Conservation (phyloP, 306 rosid species). For the Inga oerstediana region DNA sequence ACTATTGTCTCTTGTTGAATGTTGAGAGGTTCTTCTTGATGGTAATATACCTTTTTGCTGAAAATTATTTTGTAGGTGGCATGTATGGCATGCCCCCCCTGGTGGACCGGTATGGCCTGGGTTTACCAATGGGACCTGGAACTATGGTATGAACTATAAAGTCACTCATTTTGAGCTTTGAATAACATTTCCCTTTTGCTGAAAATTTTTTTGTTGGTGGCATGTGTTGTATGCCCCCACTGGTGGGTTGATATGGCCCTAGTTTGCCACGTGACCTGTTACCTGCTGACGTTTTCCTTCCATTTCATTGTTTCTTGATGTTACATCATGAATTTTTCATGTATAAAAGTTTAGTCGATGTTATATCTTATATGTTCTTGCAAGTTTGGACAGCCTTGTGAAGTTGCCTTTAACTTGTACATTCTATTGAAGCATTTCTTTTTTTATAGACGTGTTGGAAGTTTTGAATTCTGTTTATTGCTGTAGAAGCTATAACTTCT, state of each 20-base stretch:
- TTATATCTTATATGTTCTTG: neutral
- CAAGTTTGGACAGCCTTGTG: neutral
- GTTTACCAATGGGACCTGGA: conserved; percentile 87
- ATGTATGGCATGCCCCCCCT: conserved; percentile 86
- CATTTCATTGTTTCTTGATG: neutral
- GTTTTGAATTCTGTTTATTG: neutral
- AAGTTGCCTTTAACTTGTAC: neutral
- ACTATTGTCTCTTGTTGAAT: neutral
- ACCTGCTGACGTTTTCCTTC: neutral
- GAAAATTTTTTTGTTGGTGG: conserved; percentile 59
- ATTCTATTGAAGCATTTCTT: neutral
- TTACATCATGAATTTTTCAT: neutral
- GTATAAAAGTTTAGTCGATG: neutral
- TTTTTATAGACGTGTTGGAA: neutral
- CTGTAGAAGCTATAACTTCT: conserved; percentile 4
- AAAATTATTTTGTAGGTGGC: conserved; percentile 62
- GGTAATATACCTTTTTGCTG: conserved; percentile 19
- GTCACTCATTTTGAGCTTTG: conserved; percentile 12
- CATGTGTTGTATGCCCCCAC: conserved; percentile 83
- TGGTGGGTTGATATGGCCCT: conserved; percentile 84
- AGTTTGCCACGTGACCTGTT: conserved; percentile 74
- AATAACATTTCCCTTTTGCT: conserved; percentile 8
- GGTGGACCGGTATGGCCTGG: conserved; percentile 86
- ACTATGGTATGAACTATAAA: conserved; percentile 65
- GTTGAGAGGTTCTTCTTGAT: conserved; percentile 14